phyloP scores from a whole-genome alignment of 169 alveolate species.

The Plasmodium yoelii region DNA sequence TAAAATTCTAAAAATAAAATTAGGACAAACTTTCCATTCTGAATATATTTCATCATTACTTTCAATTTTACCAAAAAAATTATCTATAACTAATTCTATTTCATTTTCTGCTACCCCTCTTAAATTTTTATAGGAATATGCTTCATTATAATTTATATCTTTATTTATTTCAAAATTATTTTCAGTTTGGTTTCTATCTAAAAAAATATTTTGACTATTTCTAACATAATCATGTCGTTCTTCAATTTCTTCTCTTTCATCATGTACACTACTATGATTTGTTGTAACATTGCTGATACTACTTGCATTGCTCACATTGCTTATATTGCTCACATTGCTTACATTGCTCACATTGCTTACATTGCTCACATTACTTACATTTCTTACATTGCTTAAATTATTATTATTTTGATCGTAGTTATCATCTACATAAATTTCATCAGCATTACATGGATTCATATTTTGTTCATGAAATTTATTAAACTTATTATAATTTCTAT shows the following conservation, averaged over 20 bases:
- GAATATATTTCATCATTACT: slow-evolving; percentile 59
- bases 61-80: slow-evolving; percentile 69
- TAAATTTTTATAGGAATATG: slow-evolving; percentile 52
- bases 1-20: slow-evolving; percentile 63
- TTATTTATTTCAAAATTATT: slow-evolving; percentile 20
- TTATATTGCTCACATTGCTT: too few species aligned
- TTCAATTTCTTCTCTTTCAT: too few species aligned
- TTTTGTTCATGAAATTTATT: slow-evolving; percentile 70
- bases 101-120: slow-evolving; percentile 72
- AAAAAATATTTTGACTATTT: neutral
- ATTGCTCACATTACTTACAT: neutral
- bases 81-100: slow-evolving; percentile 55
- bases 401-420: slow-evolving; percentile 51
- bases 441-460: slow-evolving; percentile 42
- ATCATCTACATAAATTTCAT: slow-evolving; percentile 74
- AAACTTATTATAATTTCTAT: slow-evolving; percentile 42
- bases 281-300: neutral
- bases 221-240: too few species aligned
- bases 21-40: slow-evolving; percentile 70
- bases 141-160: slow-evolving; percentile 33
- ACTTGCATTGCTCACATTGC: too few species aligned
- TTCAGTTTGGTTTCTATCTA: slow-evolving; percentile 4
- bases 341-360: neutral
- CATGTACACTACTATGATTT: neutral
- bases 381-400: neutral